Evolutionary conservation across 2,329 filamentous ascomycete genomes (phyloP).

Genomic region (Pestalotiopsis sp.): DNA sequence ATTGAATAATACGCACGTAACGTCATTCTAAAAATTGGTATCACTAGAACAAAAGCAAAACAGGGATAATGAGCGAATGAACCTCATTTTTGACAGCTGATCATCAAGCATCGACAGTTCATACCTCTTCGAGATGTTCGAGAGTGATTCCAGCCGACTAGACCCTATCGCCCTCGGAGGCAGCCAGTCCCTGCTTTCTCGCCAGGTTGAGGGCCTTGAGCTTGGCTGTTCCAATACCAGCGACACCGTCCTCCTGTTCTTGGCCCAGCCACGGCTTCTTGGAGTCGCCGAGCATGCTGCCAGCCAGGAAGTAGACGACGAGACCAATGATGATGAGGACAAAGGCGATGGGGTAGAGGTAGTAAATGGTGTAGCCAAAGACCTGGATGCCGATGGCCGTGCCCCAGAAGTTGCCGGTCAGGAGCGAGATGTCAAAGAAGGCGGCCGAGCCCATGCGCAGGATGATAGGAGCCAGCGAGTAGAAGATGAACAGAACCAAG

Average conservation of each 20-base stretch:
- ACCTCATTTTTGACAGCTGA: background rate
- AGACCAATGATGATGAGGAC: constrained; percentile 87
- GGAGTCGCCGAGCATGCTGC: constrained; percentile 80
- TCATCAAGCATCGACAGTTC: background rate
- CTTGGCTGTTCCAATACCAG: constrained; percentile 84
- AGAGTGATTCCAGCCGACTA: background rate
- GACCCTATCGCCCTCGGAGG: constrained; percentile 11
- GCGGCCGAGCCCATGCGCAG: constrained; percentile 89
- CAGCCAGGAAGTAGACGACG: constrained; percentile 84
- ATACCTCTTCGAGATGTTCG: background rate
- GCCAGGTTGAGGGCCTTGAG: constrained; percentile 68
- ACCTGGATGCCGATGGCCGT: constrained; percentile 89
- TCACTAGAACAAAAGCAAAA: background rate
- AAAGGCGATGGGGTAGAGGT: constrained; percentile 94
- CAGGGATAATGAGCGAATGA: background rate
- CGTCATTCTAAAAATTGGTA: background rate
- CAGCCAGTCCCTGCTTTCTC: constrained; percentile 38
- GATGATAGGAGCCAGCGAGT: constrained; percentile 82
- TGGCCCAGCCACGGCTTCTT: constrained; percentile 94
- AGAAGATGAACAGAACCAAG: constrained; percentile 80
- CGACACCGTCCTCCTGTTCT: constrained; percentile 80
- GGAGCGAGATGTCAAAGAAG: constrained; percentile 93
- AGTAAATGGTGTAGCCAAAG: constrained; percentile 80
- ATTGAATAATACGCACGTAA: background rate
- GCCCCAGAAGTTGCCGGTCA: constrained; percentile 97